These are phyloP conservation scores for Acer campestre DNA, from an alignment of 345 rosid species.

Conservation along the genomic window DNA sequence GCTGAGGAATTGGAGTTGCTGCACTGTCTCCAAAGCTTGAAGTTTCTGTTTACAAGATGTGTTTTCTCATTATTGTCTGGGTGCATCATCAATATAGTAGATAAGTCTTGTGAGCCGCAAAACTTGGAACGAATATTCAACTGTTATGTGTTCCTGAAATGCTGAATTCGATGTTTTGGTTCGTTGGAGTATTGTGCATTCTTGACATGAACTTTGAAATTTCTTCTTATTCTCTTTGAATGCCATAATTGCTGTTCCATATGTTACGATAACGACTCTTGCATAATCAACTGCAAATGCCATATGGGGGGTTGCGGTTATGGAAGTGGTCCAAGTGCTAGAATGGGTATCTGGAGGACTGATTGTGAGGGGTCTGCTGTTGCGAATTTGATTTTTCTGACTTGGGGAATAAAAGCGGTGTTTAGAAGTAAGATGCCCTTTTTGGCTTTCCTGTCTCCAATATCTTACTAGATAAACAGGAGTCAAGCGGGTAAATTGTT, in stretches of 20 bases:
- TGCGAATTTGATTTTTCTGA: constrained; percentile 31
- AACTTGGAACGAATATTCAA: constrained; percentile 41
- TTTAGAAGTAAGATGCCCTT: constrained; percentile 20
- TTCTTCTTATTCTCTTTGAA: constrained; percentile 45
- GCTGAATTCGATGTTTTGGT: constrained; percentile 44
- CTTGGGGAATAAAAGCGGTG: constrained; percentile 21
- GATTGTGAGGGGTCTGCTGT: constrained; percentile 26
- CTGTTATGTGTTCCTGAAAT: constrained; percentile 45
- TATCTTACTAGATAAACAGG: constrained; percentile 39
- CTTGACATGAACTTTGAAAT: constrained; percentile 41
- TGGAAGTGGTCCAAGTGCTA: constrained; percentile 27
- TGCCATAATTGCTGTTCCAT: constrained; percentile 40
- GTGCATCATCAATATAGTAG: constrained; percentile 43
- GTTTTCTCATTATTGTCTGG: constrained; percentile 32
- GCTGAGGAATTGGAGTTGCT: constrained; percentile 31
- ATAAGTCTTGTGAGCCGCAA: constrained; percentile 41
- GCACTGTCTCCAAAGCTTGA: constrained; percentile 24
- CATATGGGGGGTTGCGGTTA: constrained; percentile 19
- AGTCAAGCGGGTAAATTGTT: constrained; percentile 47
- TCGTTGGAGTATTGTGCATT: constrained; percentile 48
- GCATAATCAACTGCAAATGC: constrained; percentile 30
- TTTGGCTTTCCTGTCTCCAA: constrained; percentile 27
- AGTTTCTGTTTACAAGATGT: constrained; percentile 31
- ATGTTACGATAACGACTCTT: constrained; percentile 22
- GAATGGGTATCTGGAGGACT: constrained; percentile 38